phyloP scores from a whole-genome alignment of 2,329 filamentous ascomycete genomes.

The Thelonectria blattea region DNA sequence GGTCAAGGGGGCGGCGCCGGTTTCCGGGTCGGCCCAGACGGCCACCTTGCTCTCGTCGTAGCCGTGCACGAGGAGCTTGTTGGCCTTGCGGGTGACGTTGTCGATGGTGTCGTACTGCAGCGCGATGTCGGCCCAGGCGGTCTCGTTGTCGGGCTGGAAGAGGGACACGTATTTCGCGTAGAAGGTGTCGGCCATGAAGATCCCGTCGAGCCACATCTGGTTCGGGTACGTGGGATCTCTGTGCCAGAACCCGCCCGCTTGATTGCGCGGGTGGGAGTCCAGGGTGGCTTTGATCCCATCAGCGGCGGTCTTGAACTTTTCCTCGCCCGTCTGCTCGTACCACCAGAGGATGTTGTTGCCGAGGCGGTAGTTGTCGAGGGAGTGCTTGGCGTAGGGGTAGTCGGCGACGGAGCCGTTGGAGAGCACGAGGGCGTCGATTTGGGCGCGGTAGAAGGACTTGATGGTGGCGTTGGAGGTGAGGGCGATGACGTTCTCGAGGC shows the following conservation, averaged over 20 bases:
- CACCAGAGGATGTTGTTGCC: conserved; percentile 59
- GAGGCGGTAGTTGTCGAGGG: conserved; percentile 59
- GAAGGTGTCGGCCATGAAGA: conserved; percentile 56
- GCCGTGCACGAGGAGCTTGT: conserved; percentile 57
- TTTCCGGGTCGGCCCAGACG: conserved; percentile 57
- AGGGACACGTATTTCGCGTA: conserved; percentile 48
- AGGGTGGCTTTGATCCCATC: conserved; percentile 53
- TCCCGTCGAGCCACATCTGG: conserved; percentile 25
- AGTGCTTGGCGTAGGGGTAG: conserved; percentile 56
- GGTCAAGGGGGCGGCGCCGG: conserved; percentile 57
- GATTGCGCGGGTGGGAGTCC: conserved; percentile 55
- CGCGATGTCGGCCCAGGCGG: conserved; percentile 52
- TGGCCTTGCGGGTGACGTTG: conserved; percentile 47
- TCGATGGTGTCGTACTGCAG: conserved; percentile 55
- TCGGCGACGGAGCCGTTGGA: conserved; percentile 51
- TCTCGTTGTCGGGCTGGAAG: background rate
- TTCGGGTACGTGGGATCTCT: conserved; percentile 36
- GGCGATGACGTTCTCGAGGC: conserved; percentile 53
- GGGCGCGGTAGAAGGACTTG: conserved; percentile 50
- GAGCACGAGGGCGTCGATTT: conserved; percentile 54
- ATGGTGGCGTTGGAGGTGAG: conserved; percentile 51
- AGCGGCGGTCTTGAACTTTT: conserved; percentile 57
- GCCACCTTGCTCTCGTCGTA: conserved; percentile 57
- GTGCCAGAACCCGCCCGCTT: conserved; percentile 62
- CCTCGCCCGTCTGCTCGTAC: conserved; percentile 52